Percentiles rank a stretch among this genome's conserved stretches.
phyloP scores from a whole-genome alignment of 2,329 filamentous ascomycete genomes.

The Exophiala dermatitidis region DNA sequence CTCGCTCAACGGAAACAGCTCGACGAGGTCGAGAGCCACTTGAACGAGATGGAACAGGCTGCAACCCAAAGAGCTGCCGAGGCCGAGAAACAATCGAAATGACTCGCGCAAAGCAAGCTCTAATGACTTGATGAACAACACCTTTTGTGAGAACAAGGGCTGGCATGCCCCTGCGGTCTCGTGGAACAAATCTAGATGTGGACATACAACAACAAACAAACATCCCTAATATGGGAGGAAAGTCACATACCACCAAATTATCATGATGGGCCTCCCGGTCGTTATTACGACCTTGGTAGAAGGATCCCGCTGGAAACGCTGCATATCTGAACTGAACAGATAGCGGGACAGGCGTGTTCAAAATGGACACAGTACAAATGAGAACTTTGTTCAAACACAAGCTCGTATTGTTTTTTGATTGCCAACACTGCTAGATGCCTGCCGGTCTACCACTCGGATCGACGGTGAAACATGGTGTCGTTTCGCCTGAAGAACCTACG shows the following conservation, averaged over 20 bases:
- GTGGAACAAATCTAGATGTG: background rate
- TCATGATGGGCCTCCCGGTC: background rate
- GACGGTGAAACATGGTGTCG: no score
- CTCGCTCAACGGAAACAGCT: slow-evolving; percentile 17
- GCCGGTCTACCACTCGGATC: no score
- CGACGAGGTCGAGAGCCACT: slow-evolving; percentile 20
- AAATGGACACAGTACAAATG: no score
- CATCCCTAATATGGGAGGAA: background rate
- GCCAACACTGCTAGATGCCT: no score
- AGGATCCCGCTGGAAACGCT: background rate
- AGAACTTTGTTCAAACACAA: background rate
- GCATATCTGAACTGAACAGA: background rate
- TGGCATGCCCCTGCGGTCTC: background rate
- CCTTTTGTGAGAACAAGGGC: background rate
- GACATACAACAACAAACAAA: background rate
- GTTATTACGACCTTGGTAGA: background rate
- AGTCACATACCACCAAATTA: no score
- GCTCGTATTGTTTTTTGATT: no score
- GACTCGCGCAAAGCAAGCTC: slow-evolving; percentile 8
- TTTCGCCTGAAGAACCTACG: no score
- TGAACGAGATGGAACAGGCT: slow-evolving; percentile 20
- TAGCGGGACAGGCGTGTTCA: background rate
- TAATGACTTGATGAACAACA: slow-evolving; percentile 1
- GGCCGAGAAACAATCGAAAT: slow-evolving; percentile 5
- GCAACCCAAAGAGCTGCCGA: slow-evolving; percentile 3